Base-by-base conservation (phyloP, 2,329 filamentous ascomycete genomes). In the Escovopsis weberi region DNA sequence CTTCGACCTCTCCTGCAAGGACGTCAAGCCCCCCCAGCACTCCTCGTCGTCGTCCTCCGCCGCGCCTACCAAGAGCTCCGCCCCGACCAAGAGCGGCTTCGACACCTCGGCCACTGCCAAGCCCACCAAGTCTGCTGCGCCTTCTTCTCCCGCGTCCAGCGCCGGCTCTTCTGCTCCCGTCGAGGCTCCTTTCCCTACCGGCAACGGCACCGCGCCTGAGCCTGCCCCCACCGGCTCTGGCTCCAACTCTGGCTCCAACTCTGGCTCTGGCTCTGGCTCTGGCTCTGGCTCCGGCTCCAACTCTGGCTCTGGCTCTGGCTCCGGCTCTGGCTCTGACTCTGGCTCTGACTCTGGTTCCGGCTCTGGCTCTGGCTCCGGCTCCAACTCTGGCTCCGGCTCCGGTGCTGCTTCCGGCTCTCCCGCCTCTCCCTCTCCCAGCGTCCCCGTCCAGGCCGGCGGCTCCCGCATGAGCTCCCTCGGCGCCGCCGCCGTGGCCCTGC, bases 1-100 rank as follows among this genome's bases (percentile, higher is more conserved):
- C 32, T 82, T 70, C 56, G 74, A 82, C 55, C 71, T 83, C 42
- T 72, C 71, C 37, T 84, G 78, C 65, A 58, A 63, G 43, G 59
- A 51, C 23, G 48, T 51, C 39, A 36, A 47, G 37, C 44, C 45
- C 43, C 39, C 36, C 19, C 18, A 39, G 23, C 30, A 38, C 34
- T 32, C 44, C 1, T 30, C 28, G 28, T 30, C 28, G 28, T 30
- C 28, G 10, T 30, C 28, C 12, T 38, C 46, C 40, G 6, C 28
- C 28, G 10, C 28, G 28, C 10, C 28, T 30, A 48, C 40, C 33
- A 47, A 48, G 42, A 30, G 18, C 19, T 39, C 38, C 34, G 28
- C 28, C 6, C 28, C 28, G 6, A 30, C 28, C 28, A 30, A 30
- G 28, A 30, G 28, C 28, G 28, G 28, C 28, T 30, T 30, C 28